Evolutionary conservation across 1,284 basidiomycete genomes (phyloP), one percentile per base, ranked within the genome.

Genomic region (Paramarasmius palmivorus): DNA sequence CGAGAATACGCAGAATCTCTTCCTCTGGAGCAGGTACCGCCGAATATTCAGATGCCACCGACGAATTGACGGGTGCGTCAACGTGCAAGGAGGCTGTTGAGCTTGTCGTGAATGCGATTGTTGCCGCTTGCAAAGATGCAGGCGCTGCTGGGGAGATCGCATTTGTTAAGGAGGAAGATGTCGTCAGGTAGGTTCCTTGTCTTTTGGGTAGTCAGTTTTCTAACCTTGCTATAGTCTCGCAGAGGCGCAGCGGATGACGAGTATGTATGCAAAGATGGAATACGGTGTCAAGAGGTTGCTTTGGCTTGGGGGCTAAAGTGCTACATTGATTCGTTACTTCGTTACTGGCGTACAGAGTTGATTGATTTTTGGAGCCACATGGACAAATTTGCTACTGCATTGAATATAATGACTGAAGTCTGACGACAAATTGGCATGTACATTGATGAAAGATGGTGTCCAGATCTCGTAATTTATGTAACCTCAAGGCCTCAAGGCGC

Each of bases 191-290:
- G 64, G 83, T 70, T 36, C 17, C 46, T 52, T 46, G 47, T 41
- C 40, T 46, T 7, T 4, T 15, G 25, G 25, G 47, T n/a, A n/a
- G 51, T 42, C 36, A 49, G 46, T 42, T 51, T 51, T 52, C 17
- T 38, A 53, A 50, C 45, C 50, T 66, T 41, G 55, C 22, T 47
- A 49, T 54, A 93, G 92, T 61, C 68, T 94, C 61, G 77, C 78
- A 3, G 92, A 96, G 59, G 93, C 93, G 1, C 85, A 89, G 68
- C 79, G 81, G 56, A 83, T 86, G 73, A 95, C 92, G 2, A 90
- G 84, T 54, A 75, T 95, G 58, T 88, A 92, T 66, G 84, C 92
- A 8, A 92, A 93, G 73, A 89, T 95, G 83, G 93, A 95, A 66
- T 93, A 95, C 67, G 90, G 90, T 1, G 77, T 95, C 56, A 95